Base-by-base conservation (phyloP, 2,329 filamentous ascomycete genomes). In the Davidsoniella virescens region DNA sequence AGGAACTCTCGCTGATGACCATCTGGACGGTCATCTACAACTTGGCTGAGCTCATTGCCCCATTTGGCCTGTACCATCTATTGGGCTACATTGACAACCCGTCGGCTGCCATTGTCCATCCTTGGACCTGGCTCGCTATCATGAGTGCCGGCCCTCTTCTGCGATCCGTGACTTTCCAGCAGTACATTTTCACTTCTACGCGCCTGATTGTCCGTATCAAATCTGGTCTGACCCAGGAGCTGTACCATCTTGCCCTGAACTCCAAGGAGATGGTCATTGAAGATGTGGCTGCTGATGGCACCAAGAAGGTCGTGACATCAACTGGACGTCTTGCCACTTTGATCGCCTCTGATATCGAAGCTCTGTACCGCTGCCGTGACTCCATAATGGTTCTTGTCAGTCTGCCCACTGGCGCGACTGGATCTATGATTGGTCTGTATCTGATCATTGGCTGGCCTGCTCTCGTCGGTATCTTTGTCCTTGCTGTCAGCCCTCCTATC, bases 241-340 rank as follows among this genome's bases (percentile, higher is more conserved):
- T 78, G 8, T 78, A 78, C 55, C 68, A 70, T 54, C 70, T 68
- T 42, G 73, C 74, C 2, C 65, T 77, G 56, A 64, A 63, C 7
- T 76, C 73, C 1, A 74, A 74, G 70, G 72, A 75, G 52, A 62
- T 76, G 40, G 70, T 76, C 44, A 70, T 76, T n/a, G 71, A 76
- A 38, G 48, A 59, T 10, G 56, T 59, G 8, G 52, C 45, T 14
- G 26, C 46, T 36, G 33, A 48, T 36, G 49, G 49, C 16, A 52
- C 43, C 7, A 55, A 61, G 39, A 56, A 61, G 40, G 61, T 59
- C 12, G 61, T 64, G 18, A 66, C 70, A 1, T 71, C 72, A 3
- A 67, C 71, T 6, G 72, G 72, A 14, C 65, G 70, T 14, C 59
- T 76, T 43, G 70, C 71, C 12, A 78, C 75, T 51, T 64, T 78